These are phyloP conservation scores for Pilobolus umbonatus DNA, from an alignment of 192 early-diverging fungal species.

Conservation along the genomic window DNA sequence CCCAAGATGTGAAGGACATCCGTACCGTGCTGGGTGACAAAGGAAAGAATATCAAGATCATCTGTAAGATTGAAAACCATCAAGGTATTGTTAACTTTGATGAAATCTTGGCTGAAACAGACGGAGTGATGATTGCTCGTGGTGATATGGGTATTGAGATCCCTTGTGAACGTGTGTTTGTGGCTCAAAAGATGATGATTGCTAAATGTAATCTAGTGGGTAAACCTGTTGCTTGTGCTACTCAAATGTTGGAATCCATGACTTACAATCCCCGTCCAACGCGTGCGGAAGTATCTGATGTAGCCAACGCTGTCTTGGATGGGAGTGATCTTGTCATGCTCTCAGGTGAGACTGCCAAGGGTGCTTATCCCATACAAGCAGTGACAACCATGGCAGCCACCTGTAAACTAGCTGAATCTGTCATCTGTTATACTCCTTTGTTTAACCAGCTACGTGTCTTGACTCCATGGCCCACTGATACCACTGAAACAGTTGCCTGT, in stretches of 20 bases:
- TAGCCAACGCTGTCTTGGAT: constrained; percentile 92
- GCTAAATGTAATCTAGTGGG: constrained; percentile 93
- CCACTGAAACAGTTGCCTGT: constrained; percentile 84
- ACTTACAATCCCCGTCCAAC: constrained; percentile 95
- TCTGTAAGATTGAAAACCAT: constrained; percentile 92
- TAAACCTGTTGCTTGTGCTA: constrained; percentile 90
- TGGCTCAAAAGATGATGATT: constrained; percentile 95
- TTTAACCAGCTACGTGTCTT: constrained; percentile 79
- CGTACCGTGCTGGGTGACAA: constrained; percentile 70
- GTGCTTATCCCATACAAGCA: constrained; percentile 76
- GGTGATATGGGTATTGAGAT: constrained; percentile 95
- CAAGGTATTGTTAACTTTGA: constrained; percentile 94
- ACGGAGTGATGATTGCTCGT: constrained; percentile 95
- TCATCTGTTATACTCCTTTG: constrained; percentile 84
- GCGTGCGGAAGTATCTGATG: constrained; percentile 92
- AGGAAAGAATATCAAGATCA: constrained; percentile 86
- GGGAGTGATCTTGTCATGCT: constrained; percentile 96
- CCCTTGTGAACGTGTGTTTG: constrained; percentile 82
- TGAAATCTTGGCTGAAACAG: constrained; percentile 84
- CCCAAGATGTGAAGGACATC: constrained; percentile 85
- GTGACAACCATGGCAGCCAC: constrained; percentile 67
- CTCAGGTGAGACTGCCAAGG: constrained; percentile 93
- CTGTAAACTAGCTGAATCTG: constrained; percentile 81
- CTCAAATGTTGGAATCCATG: constrained; percentile 95
- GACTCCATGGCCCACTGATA: constrained; percentile 68